phyloP scores from a whole-genome alignment of 2,329 filamentous ascomycete genomes.

The Monosporascus sp. region DNA sequence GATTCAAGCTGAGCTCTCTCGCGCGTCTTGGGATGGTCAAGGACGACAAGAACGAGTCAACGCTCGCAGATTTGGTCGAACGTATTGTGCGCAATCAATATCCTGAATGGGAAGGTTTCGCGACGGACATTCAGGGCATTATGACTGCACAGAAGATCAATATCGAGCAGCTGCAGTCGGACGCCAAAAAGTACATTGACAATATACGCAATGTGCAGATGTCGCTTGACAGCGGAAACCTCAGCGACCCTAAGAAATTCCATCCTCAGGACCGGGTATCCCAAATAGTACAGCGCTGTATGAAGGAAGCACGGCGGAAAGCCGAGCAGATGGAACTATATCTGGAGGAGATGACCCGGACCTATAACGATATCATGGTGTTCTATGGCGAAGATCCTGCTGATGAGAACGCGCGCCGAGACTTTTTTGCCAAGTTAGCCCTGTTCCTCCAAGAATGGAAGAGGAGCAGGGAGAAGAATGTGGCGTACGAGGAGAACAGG shows the following conservation, averaged over 20 bases:
- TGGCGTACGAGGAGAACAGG: conserved; percentile 72
- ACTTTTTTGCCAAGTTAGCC: conserved; percentile 93
- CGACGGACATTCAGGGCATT: conserved; percentile 77
- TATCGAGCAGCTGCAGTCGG: conserved; percentile 81
- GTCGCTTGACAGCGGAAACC: conserved; percentile 86
- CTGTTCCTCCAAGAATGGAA: conserved; percentile 91
- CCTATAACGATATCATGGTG: conserved; percentile 90
- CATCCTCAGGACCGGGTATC: conserved; percentile 94
- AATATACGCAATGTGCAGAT: conserved; percentile 92
- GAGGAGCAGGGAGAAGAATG: conserved; percentile 92
- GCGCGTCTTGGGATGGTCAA: conserved; percentile 95
- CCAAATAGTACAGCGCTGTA: conserved; percentile 82
- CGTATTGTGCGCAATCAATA: conserved; percentile 96
- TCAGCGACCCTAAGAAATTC: conserved; percentile 96
- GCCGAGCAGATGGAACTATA: conserved; percentile 94
- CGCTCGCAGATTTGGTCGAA: conserved; percentile 91
- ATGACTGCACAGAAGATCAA: conserved; percentile 82
- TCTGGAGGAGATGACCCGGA: conserved; percentile 84
- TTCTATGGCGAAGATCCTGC: conserved; percentile 93
- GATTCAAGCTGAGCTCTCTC: conserved; percentile 95
- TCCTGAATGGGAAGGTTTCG: conserved; percentile 87
- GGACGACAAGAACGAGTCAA: conserved; percentile 97
- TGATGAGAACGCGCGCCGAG: conserved; percentile 87
- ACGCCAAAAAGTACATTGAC: conserved; percentile 88
- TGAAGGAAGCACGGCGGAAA: conserved; percentile 96